Evolutionary conservation across 2,329 filamentous ascomycete species (phyloP).

Genomic region (Claviceps sp.): DNA sequence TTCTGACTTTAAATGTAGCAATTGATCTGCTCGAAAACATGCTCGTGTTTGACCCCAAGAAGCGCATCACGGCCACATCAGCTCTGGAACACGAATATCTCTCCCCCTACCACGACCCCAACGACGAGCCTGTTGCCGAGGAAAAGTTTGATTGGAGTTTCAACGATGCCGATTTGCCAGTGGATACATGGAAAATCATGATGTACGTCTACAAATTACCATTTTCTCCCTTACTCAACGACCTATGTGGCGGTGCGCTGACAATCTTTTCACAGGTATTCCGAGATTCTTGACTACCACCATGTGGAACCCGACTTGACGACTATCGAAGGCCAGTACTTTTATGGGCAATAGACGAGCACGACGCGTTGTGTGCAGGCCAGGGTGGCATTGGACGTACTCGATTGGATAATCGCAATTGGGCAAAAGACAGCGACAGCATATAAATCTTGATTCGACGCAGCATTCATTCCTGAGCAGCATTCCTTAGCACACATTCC

Average conservation of each 20-base stretch:
- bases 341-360: slow-evolving; percentile 21
- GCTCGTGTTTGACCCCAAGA: slow-evolving; percentile 98
- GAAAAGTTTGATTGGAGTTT: slow-evolving; percentile 99
- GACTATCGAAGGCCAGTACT: slow-evolving; percentile 25
- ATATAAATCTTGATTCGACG: slow-evolving; percentile 1
- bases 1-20: slow-evolving; percentile 33
- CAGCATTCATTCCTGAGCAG: no score
- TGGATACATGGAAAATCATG: slow-evolving; percentile 99
- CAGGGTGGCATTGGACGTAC: slow-evolving; percentile 1
- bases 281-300: slow-evolving; percentile 96
- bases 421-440: slow-evolving; percentile 3
- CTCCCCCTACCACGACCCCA: slow-evolving; percentile 90
- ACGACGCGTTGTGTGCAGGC: background rate
- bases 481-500: background rate
- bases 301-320: slow-evolving; percentile 55
- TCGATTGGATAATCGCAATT: slow-evolving; percentile 4
- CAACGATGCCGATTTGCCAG: slow-evolving; percentile 91
- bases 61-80: slow-evolving; percentile 75
- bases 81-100: slow-evolving; percentile 89
- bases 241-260: background rate
- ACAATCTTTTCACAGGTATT: slow-evolving; percentile 59
- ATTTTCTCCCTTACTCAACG: background rate
- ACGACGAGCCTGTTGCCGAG: slow-evolving; percentile 86
- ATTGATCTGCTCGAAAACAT: slow-evolving; percentile 91
- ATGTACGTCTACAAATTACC: slow-evolving; percentile 49